These are phyloP conservation scores for Pseudonitzschia pungens DNA, from an alignment of 108 stramenopile species.

Conservation along the genomic window DNA sequence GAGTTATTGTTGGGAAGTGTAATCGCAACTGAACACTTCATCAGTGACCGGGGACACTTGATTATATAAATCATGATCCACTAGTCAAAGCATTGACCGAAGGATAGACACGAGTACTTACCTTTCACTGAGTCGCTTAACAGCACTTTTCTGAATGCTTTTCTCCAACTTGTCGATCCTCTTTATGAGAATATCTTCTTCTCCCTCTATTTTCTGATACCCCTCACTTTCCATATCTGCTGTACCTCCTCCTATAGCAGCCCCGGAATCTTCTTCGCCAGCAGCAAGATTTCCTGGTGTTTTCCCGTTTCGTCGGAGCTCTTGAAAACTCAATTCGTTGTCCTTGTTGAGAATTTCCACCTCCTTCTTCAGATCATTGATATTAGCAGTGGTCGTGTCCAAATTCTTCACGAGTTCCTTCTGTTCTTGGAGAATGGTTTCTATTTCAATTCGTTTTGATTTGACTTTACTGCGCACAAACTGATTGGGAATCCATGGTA, in stretches of 20 bases:
- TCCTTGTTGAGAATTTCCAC: slow-evolving; percentile 17
- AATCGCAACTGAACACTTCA: too few relatives aligned
- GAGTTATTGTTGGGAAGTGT: too few relatives aligned
- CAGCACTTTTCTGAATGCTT: slow-evolving; percentile 21
- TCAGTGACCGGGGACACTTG: too few relatives aligned
- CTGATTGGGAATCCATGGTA: slow-evolving; percentile 17
- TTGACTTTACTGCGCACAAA: not conserved
- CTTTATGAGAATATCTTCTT: slow-evolving; percentile 15
- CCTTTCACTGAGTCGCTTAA: slow-evolving; percentile 3
- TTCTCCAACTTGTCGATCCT: slow-evolving; percentile 24
- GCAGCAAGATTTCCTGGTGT: not conserved
- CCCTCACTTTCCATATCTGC: slow-evolving; percentile 17
- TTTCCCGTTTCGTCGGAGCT: slow-evolving; percentile 10
- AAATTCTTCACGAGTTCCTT: slow-evolving; percentile 1
- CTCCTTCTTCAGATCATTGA: slow-evolving; percentile 6
- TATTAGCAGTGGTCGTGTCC: slow-evolving; percentile 5
- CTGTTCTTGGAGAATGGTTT: slow-evolving; percentile 3
- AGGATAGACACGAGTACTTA: not conserved
- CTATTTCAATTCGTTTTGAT: not conserved
- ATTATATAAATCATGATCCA: too few relatives aligned
- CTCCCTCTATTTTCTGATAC: slow-evolving; percentile 23
- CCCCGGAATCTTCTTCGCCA: not conserved
- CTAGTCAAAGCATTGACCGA: not conserved
- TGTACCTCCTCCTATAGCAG: not conserved
- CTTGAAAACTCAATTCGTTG: slow-evolving; percentile 17